Evolutionary conservation across 805 yeast genomes (phyloP).

Genomic region (Ogataea methylovora): DNA sequence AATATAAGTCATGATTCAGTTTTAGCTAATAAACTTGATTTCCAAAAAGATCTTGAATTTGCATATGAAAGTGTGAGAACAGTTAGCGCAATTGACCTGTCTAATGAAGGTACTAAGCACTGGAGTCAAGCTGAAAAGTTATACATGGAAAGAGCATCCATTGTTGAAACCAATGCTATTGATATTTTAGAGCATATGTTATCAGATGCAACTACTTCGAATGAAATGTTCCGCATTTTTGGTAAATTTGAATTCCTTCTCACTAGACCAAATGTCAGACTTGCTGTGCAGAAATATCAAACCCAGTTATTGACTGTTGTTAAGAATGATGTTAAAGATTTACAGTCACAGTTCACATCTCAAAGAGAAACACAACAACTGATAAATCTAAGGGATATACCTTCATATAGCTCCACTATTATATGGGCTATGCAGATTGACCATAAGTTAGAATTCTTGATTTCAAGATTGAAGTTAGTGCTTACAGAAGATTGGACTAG

Average conservation of each 20-base stretch:
- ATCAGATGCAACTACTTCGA: slow-evolving; percentile 30
- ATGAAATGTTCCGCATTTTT: slow-evolving; percentile 45
- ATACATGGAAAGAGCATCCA: slow-evolving; percentile 35
- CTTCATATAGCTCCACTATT: slow-evolving; percentile 38
- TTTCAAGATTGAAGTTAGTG: slow-evolving; percentile 38
- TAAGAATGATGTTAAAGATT: slow-evolving; percentile 34
- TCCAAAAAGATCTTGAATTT: slow-evolving; percentile 25
- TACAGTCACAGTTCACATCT: slow-evolving; percentile 27
- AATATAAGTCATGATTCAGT: not conserved
- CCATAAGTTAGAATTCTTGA: slow-evolving; percentile 32
- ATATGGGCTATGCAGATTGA: slow-evolving; percentile 48
- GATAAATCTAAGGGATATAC: slow-evolving; percentile 36
- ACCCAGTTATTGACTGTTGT: slow-evolving; percentile 39
- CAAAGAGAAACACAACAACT: slow-evolving; percentile 28
- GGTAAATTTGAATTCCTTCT: slow-evolving; percentile 41
- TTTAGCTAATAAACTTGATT: slow-evolving; percentile 5
- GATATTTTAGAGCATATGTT: slow-evolving; percentile 31
- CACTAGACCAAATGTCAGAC: slow-evolving; percentile 44
- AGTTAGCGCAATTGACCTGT: slow-evolving; percentile 31
- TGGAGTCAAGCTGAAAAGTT: slow-evolving; percentile 36
- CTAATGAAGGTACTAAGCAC: slow-evolving; percentile 25
- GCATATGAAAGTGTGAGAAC: slow-evolving; percentile 34
- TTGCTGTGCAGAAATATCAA: slow-evolving; percentile 56
- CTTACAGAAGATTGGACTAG: slow-evolving; percentile 56
- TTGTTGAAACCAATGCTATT: slow-evolving; percentile 40